A percentile compares a stretch with the other conserved stretches of the same genome.
These are phyloP conservation scores for Bathelium albidoporum DNA, from an alignment of 495 filamentous ascomycete genomes.

Conservation along the genomic window DNA sequence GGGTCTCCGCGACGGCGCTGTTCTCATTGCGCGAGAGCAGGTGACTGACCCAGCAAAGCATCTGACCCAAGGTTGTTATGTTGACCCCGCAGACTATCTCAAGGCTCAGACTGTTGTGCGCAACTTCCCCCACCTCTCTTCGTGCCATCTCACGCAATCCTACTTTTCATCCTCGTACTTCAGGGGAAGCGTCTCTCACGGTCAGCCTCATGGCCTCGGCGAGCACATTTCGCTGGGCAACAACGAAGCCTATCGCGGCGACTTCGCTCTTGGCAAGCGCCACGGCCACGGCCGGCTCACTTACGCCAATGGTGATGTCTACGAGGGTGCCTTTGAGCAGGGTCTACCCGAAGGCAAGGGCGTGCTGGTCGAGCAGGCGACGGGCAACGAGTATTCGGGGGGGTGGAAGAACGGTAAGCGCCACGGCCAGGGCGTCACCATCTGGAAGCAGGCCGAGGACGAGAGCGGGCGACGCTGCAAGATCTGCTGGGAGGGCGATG, in stretches of 20 bases:
- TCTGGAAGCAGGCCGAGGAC: constrained; percentile 50
- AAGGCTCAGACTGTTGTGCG: constrained; percentile 2
- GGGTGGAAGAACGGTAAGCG: constrained; percentile 53
- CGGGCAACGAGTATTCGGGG: constrained; percentile 54
- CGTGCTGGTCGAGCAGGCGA: constrained; percentile 46
- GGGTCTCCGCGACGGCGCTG: constrained; percentile 17
- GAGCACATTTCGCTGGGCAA: constrained; percentile 45
- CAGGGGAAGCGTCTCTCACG: constrained; percentile 22
- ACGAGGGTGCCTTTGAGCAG: constrained; percentile 49
- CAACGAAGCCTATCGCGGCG: constrained; percentile 42
- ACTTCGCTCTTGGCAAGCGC: constrained; percentile 43
- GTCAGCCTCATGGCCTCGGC: constrained; percentile 31
- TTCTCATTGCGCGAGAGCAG: constrained; percentile 16
- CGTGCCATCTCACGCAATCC: constrained; percentile 21
- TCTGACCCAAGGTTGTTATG: neutral
- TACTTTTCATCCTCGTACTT: constrained; percentile 29
- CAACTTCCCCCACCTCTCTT: constrained; percentile 20
- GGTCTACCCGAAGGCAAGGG: constrained; percentile 51
- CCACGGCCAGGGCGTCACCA: constrained; percentile 53
- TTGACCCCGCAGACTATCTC: neutral
- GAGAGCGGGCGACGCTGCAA: constrained; percentile 49
- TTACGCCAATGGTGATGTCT: constrained; percentile 53
- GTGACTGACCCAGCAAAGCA: neutral
- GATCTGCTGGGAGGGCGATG: constrained; percentile 55
- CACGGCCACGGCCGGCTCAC: constrained; percentile 45